Percentiles rank a stretch among this genome's conserved stretches.
phyloP scores from a whole-genome alignment of 2,329 filamentous ascomycete genomes.

The Sclerotinia nivalis region DNA sequence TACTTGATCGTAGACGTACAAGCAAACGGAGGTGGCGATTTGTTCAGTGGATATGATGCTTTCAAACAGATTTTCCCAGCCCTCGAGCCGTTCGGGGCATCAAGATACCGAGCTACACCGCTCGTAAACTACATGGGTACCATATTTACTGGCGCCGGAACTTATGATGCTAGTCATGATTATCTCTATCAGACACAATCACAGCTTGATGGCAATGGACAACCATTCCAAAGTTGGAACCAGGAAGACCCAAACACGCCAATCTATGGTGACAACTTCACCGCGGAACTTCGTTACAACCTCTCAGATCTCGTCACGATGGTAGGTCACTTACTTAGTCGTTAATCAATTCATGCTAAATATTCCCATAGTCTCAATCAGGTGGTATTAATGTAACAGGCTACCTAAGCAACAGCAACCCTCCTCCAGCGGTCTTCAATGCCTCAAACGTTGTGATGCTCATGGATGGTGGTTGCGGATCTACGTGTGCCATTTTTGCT shows the following conservation, averaged over 20 bases:
- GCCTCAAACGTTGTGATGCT: constrained; percentile 41
- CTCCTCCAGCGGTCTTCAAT: constrained; percentile 45
- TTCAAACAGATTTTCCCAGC: constrained; percentile 46
- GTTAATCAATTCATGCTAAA: neutral
- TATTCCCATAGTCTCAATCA: constrained; percentile 10
- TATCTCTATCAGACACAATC: constrained; percentile 5
- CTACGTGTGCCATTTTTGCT: constrained; percentile 59
- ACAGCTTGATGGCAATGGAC: constrained; percentile 25
- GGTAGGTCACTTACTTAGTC: neutral
- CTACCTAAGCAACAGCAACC: constrained; percentile 32
- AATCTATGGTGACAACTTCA: constrained; percentile 23
- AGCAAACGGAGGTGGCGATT: constrained; percentile 58
- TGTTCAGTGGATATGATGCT: constrained; percentile 50
- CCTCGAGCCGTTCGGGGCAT: constrained; percentile 42
- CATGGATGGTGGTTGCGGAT: constrained; percentile 57
- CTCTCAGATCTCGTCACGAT: constrained; percentile 32
- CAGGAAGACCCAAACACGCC: constrained; percentile 11
- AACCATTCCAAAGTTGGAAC: constrained; percentile 28
- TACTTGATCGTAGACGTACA: constrained; percentile 52
- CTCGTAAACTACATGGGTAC: constrained; percentile 21
- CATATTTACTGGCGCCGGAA: constrained; percentile 17
- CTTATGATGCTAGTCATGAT: constrained; percentile 1
- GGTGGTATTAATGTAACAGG: constrained; percentile 40
- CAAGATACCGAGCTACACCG: constrained; percentile 40
- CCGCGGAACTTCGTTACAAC: constrained; percentile 32